Evolutionary conservation across 2,329 filamentous ascomycete genomes (phyloP), one percentile per base, ranked within the genome.

Genomic region (Xylaria arbuscula): DNA sequence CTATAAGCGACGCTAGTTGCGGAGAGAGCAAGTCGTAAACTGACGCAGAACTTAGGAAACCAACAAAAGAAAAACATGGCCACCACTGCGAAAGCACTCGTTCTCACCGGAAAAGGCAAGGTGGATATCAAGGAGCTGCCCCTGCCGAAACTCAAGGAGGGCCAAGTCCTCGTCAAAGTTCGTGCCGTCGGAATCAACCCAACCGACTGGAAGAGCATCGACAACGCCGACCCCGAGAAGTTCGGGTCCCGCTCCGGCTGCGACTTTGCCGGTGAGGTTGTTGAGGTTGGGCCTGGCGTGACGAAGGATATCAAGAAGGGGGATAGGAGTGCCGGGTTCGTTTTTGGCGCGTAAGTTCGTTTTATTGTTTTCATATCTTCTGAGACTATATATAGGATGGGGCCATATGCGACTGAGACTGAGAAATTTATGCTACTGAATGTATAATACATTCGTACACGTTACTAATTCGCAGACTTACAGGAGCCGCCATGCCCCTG

Each of bases 241-340:
- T 28, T 68, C 24, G 75, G 75, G 17, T 28, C 67, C 42, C 70
- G 72, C 28, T 59, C 79, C 42, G 83, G 83, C n/a, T 83, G 80
- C 62, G 85, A 86, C 72, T 86, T 81, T 63, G 80, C 81, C 34
- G 84, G 85, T 47, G 73, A 82, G 15, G 81, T 87, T 2, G 80
- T 83, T 45, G 80, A 83, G 61, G 78, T 86, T 28, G 85, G 84
- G 9, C 62, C 73, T 3, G 79, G 79, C 40, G 81, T 84, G 22
- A 82, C 76, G 17, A 81, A 81, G 69, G 64, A 74, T 6, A 81
- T 85, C 67, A 80, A 80, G 72, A 81, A 80, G 62, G 85, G 86
- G 2, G 85, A 88, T 67, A 80, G 84, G 48, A 77, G 86, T 38
- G 74, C 76, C 28, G 85, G 85, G 5, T 58, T 61, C 10, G 50